phyloP scores from a whole-genome alignment of 345 rosid species.

The Erodium maritimum region DNA sequence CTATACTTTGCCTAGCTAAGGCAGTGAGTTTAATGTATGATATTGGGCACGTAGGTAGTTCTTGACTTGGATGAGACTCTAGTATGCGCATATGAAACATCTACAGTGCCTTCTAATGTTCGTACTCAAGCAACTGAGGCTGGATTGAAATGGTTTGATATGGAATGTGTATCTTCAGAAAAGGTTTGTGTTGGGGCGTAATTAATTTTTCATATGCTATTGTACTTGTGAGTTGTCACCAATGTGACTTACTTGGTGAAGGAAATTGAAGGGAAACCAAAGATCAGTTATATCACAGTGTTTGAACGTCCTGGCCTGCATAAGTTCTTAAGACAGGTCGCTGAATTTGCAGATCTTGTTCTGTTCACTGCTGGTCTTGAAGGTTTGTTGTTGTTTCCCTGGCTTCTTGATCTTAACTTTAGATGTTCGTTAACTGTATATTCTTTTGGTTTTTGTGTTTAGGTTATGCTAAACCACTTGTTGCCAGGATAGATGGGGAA shows the following conservation, averaged over 20 bases:
- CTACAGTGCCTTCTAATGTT: slow-evolving; percentile 32
- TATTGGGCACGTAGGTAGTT: slow-evolving; percentile 30
- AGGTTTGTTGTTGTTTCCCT: slow-evolving; percentile 22
- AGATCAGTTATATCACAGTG: slow-evolving; percentile 37
- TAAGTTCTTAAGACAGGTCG: slow-evolving; percentile 32
- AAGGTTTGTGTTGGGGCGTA: slow-evolving; percentile 21
- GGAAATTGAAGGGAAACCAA: slow-evolving; percentile 35
- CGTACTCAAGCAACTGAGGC: slow-evolving; percentile 39
- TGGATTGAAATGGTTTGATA: slow-evolving; percentile 53
- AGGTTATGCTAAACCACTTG: slow-evolving; percentile 54
- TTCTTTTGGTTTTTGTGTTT: slow-evolving; percentile 4
- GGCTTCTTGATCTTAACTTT: neutral
- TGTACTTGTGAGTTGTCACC: neutral
- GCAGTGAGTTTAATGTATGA: neutral
- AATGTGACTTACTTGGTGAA: slow-evolving; percentile 13
- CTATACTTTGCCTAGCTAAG: neutral
- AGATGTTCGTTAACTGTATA: neutral
- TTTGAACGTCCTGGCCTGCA: slow-evolving; percentile 52
- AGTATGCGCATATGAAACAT: slow-evolving; percentile 49
- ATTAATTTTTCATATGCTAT: neutral
- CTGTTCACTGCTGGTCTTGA: slow-evolving; percentile 52
- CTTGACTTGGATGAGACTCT: slow-evolving; percentile 66
- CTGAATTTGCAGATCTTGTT: slow-evolving; percentile 42
- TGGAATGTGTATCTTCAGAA: slow-evolving; percentile 43
- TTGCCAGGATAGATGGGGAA: slow-evolving; percentile 41